Percentiles rank a stretch among this genome's conserved stretches.
These are phyloP conservation scores for Candida jianshihensis DNA, from an alignment of 805 yeast species.

Conservation along the genomic window DNA sequence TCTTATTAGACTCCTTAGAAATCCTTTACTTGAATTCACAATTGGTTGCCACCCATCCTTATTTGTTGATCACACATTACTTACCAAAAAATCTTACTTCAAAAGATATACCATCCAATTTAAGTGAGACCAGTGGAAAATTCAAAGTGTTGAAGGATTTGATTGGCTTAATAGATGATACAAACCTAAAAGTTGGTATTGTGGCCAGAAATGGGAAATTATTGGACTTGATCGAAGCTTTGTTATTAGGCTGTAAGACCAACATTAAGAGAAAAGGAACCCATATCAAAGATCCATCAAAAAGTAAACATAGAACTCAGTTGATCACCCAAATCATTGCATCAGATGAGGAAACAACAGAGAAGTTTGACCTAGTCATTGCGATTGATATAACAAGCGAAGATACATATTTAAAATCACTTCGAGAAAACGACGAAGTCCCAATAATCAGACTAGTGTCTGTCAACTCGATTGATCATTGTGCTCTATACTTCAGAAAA, in stretches of 20 bases:
- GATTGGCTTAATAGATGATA: slow-evolving; percentile 44
- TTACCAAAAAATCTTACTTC: slow-evolving; percentile 73
- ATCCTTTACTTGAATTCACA: slow-evolving; percentile 72
- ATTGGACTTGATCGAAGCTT: slow-evolving; percentile 67
- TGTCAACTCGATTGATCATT: slow-evolving; percentile 78
- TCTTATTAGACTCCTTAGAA: slow-evolving; percentile 67
- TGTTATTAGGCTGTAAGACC: slow-evolving; percentile 55
- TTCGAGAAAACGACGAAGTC: slow-evolving; percentile 26
- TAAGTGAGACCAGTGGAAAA: slow-evolving; percentile 79
- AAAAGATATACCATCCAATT: slow-evolving; percentile 62
- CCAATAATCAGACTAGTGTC: slow-evolving; percentile 69
- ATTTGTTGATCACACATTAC: slow-evolving; percentile 72
- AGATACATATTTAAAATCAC: slow-evolving; percentile 27
- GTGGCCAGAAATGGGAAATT: slow-evolving; percentile 64
- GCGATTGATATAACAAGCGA: slow-evolving; percentile 60
- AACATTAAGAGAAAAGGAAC: slow-evolving; percentile 56
- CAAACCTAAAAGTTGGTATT: slow-evolving; percentile 51
- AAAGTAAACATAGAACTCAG: slow-evolving; percentile 20
- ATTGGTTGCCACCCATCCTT: slow-evolving; percentile 85
- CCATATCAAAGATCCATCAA: slow-evolving; percentile 45
- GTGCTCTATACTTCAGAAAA: slow-evolving; percentile 44
- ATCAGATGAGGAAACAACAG: slow-evolving; percentile 8
- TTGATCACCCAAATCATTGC: slow-evolving; percentile 17
- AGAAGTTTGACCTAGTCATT: slow-evolving; percentile 49
- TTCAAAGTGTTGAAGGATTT: slow-evolving; percentile 65